These are phyloP conservation scores for Aspergillus pseudoglaucus DNA, from an alignment of 2,329 filamentous ascomycete genomes.

Conservation along the genomic window DNA sequence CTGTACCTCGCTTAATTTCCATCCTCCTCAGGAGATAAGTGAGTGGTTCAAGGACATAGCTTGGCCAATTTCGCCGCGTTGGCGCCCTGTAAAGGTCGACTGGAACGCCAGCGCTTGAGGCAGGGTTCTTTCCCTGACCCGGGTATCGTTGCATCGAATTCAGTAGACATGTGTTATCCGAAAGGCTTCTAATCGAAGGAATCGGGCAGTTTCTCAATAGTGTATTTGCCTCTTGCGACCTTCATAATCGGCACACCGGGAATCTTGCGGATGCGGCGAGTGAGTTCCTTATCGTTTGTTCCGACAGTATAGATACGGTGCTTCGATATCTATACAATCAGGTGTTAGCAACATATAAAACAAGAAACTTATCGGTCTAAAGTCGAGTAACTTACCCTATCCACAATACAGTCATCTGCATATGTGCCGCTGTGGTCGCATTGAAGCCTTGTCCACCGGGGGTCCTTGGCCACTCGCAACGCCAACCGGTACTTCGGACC, in stretches of 20 bases:
- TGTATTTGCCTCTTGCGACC: slow-evolving; percentile 83
- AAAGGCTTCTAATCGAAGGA: slow-evolving; percentile 53
- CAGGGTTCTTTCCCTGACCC: neutral
- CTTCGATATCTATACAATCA: slow-evolving; percentile 43
- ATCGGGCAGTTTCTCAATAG: slow-evolving; percentile 84
- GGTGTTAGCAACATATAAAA: neutral
- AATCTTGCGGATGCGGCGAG: slow-evolving; percentile 76
- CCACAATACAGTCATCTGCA: slow-evolving; percentile 79
- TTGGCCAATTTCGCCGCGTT: neutral
- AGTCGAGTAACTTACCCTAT: slow-evolving; percentile 45
- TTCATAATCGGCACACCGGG: slow-evolving; percentile 65
- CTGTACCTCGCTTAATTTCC: neutral
- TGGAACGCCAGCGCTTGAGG: neutral
- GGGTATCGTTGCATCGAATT: neutral
- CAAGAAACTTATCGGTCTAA: neutral
- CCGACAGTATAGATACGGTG: slow-evolving; percentile 72
- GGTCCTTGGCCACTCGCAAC: slow-evolving; percentile 77
- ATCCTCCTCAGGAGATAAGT: neutral
- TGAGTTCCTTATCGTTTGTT: slow-evolving; percentile 65
- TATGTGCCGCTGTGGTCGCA: slow-evolving; percentile 89
- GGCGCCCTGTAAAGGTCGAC: neutral
- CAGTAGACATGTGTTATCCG: neutral
- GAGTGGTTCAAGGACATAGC: neutral
- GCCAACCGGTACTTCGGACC: slow-evolving; percentile 85
- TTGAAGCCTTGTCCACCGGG: slow-evolving; percentile 75